A percentile compares a stretch with the other conserved stretches of the same genome.
These are phyloP conservation scores for Cardamine chenopodiifolia DNA, from an alignment of 345 rosid genomes.

Conservation along the genomic window DNA sequence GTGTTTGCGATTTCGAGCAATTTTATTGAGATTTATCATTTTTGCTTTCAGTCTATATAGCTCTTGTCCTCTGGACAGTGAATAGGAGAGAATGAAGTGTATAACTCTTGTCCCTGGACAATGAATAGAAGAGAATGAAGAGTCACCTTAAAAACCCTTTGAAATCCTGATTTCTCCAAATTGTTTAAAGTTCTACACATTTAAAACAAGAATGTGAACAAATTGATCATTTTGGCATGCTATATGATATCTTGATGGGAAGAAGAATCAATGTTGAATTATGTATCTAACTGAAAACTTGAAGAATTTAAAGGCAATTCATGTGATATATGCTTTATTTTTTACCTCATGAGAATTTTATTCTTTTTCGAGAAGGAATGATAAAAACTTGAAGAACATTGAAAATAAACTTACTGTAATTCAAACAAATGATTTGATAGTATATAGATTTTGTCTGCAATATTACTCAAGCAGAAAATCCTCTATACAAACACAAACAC, in stretches of 20 bases:
- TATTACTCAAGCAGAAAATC: neutral
- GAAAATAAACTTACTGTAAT: slow-evolving; percentile 1
- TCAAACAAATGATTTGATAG: slow-evolving; percentile 20
- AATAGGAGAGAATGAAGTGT: too few relatives aligned
- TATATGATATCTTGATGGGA: neutral
- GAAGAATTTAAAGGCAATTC: neutral
- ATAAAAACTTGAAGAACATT: slow-evolving; percentile 6
- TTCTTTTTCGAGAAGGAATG: neutral
- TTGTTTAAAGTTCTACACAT: too few relatives aligned
- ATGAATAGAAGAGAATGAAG: neutral
- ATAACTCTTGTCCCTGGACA: too few relatives aligned
- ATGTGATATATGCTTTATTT: neutral
- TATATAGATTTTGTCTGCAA: slow-evolving; percentile 7
- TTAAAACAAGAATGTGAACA: neutral
- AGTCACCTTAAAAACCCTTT: neutral
- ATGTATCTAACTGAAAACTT: neutral
- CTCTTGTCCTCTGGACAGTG: neutral
- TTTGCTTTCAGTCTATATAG: neutral
- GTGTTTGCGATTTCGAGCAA: neutral
- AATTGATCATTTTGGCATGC: neutral
- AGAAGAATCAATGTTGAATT: neutral
- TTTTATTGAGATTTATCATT: too few relatives aligned
- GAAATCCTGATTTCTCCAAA: neutral
- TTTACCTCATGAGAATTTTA: neutral
- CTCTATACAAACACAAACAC: slow-evolving; percentile 25